Evolutionary conservation across 2,329 filamentous ascomycete species (phyloP), one percentile per base, ranked within the genome.

Genomic region (Nakataea oryzae): DNA sequence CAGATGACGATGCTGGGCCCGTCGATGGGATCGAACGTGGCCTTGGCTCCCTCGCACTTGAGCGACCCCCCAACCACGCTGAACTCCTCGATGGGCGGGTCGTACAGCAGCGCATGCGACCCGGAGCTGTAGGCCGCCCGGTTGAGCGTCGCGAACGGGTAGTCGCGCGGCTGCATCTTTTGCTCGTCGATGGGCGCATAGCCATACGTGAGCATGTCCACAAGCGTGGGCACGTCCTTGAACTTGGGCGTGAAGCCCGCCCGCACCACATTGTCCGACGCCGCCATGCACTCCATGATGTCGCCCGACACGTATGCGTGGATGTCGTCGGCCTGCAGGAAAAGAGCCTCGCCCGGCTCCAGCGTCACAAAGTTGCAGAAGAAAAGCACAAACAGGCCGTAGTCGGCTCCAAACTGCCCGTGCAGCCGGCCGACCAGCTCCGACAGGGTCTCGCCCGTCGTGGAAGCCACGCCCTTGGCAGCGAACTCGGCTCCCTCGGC

Each of bases 241-340:
- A 96, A 99, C 74, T 99, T 99, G 62, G 95, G 95, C 0, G 95
- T 99, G 75, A 99, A 95, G 56, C 95, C 95, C 0, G 95, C 95
- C 62, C 95, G 91, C 60, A 99, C 93, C 47, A 99, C 95, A 67
- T 99, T 99, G 81, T 99, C 95, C n/a, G 91, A 96, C 11, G 91
- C 89, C 0, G 95, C 95, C 95, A 99, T 99, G 80, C 95, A 99
- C 76, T 99, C 95, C 73, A 99, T 92, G 68, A 99, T 96, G 71
- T 99, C 93, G 64, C 91, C 91, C 3, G 88, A 91, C 56, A 96
- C 77, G 74, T 99, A 99, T 59, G 95, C 95, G 74, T 99, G 95
- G 69, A 97, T 97, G 71, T 97, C 95, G 71, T 99, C 93, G 8
- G 95, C 95, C 70, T 91, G 91, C 47, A 99, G 82, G 77, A 97